These are phyloP conservation scores for Daldinia concentrica DNA, from an alignment of 495 filamentous ascomycete genomes.

Conservation along the genomic window DNA sequence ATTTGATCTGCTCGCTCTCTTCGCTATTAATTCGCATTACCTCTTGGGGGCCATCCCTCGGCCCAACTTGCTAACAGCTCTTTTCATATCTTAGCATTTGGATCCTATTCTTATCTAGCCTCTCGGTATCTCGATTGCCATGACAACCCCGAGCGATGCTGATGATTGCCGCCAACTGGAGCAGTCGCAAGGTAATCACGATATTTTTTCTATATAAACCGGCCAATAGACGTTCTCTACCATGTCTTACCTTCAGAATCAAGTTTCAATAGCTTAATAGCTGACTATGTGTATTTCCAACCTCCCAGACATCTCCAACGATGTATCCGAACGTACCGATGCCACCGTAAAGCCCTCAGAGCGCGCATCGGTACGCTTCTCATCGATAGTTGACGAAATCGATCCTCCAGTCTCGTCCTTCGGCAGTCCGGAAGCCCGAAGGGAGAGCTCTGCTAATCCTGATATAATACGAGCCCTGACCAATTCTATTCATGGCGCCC, in stretches of 20 bases:
- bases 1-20: conserved; percentile 12
- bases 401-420: conserved; percentile 56
- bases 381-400: conserved; percentile 78
- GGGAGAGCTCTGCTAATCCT: conserved; percentile 58
- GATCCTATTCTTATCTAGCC: conserved; percentile 13
- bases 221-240: background rate
- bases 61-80: conserved; percentile 29
- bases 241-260: background rate
- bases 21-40: conserved; percentile 16
- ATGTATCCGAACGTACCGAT: conserved; percentile 37
- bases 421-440: conserved; percentile 46
- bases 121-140: conserved; percentile 32
- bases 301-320: conserved; percentile 37
- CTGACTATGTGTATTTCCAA: conserved; percentile 36
- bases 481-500: conserved; percentile 73
- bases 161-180: conserved; percentile 24
- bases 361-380: conserved; percentile 76
- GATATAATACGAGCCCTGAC: conserved; percentile 77
- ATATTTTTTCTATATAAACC: conserved; percentile 18
- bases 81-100: conserved; percentile 6
- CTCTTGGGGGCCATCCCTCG: conserved; percentile 38
- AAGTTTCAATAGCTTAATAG: conserved; percentile 14
- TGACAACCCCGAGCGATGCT: conserved; percentile 41
- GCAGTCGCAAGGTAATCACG: conserved; percentile 38
- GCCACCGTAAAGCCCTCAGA: conserved; percentile 39